phyloP scores from a whole-genome alignment of 164 flowering plant species.

The Sedum album region DNA sequence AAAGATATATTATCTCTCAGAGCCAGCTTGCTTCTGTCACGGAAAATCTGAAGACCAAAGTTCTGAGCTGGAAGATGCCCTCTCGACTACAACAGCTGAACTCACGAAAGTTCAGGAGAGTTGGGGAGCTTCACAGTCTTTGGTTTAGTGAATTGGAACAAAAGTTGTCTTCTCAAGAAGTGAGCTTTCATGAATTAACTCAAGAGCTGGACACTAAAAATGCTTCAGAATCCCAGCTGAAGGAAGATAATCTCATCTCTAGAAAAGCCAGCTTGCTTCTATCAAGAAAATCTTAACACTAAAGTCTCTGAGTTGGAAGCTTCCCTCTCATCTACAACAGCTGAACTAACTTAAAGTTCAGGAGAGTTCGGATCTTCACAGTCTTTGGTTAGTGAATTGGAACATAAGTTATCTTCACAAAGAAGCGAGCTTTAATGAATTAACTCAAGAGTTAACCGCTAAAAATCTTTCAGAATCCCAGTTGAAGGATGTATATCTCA shows the following conservation, averaged over 20 bases:
- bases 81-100: no score
- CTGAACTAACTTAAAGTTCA: slow-evolving; percentile 47
- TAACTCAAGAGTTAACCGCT: background rate
- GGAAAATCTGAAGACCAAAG: slow-evolving; percentile 47
- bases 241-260: background rate
- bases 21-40: slow-evolving; percentile 35
- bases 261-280: background rate
- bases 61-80: slow-evolving; percentile 57
- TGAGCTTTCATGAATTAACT: slow-evolving; percentile 32
- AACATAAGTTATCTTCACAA: slow-evolving; percentile 40
- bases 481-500: background rate
- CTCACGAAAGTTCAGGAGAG: no score
- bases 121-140: no score
- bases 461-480: background rate
- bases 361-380: slow-evolving; percentile 49
- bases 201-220: slow-evolving; percentile 28
- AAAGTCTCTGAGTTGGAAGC: background rate
- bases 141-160: slow-evolving; percentile 43
- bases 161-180: slow-evolving; percentile 41
- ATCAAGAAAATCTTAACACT: background rate
- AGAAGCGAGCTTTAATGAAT: background rate
- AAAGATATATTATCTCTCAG: slow-evolving; percentile 35
- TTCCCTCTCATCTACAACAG: slow-evolving; percentile 34
- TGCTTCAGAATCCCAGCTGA: background rate
- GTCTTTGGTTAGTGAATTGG: slow-evolving; percentile 38